Conservation (phyloP, 116 monocot genomes). For the Zostera marina region DNA sequence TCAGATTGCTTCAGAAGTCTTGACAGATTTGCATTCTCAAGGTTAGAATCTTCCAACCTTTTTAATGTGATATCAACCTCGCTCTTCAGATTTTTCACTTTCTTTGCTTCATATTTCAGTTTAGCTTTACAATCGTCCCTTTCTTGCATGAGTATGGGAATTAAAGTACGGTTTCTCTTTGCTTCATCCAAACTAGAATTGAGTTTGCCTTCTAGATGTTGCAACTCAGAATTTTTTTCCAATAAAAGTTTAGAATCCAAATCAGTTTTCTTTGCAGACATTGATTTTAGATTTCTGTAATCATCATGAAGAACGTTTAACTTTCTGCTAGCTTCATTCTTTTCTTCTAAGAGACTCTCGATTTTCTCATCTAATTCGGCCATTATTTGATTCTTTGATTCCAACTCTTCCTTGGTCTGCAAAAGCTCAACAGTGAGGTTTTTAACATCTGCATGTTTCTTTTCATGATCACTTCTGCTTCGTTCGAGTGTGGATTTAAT, state of each 20-base stretch:
- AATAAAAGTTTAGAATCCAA: constrained; percentile 36
- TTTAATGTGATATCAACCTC: constrained; percentile 29
- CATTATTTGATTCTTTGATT: constrained; percentile 27
- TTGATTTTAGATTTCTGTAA: constrained; percentile 35
- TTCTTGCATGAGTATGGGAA: constrained; percentile 36
- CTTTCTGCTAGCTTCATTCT: constrained; percentile 19
- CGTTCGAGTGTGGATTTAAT: constrained; percentile 31
- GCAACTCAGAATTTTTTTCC: constrained; percentile 39
- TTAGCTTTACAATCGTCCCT: constrained; percentile 24
- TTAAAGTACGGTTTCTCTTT: constrained; percentile 11
- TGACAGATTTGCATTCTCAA: constrained; percentile 28
- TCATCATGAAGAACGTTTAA: constrained; percentile 34
- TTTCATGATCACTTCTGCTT: constrained; percentile 26
- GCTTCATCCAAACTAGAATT: constrained; percentile 22
- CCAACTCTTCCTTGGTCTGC: constrained; percentile 24
- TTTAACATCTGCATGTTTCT: constrained; percentile 31
- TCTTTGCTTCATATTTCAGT: constrained; percentile 31
- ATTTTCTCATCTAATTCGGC: constrained; percentile 29
- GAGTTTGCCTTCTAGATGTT: constrained; percentile 37
- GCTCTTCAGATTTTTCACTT: constrained; percentile 21
- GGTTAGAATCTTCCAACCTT: constrained; percentile 20
- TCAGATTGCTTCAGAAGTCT: constrained; percentile 36
- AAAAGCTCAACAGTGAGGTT: constrained; percentile 31
- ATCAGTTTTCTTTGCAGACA: constrained; percentile 25
- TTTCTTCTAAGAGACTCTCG: constrained; percentile 26